Base-by-base conservation (phyloP, 768 basidiomycete species). In the Suillus spraguei region DNA sequence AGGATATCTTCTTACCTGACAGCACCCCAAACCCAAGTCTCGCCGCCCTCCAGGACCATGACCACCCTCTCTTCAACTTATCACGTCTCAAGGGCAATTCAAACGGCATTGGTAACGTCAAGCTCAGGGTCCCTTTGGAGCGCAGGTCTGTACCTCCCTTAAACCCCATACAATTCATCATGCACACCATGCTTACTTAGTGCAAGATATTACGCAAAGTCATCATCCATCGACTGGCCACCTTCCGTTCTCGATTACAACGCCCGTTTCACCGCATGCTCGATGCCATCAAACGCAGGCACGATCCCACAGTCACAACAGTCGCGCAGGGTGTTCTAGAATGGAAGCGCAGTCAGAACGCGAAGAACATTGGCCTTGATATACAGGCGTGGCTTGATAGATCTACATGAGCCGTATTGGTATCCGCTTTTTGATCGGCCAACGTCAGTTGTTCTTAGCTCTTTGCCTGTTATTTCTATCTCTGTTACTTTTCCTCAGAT, bases 231-330 rank as follows among this genome's bases (percentile, higher is more conserved):
- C 49, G 76, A 82, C 28, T 97, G 94, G 85, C 97, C 97, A 4
- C 97, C 97, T 0, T 92, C 97, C 71, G 87, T 99, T 0, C 89
- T 89, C 68, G 95, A 97, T 68, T 97, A 94, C 80, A 99, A 99
- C 76, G 85, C 87, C 32, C 83, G 87, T 9, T 98, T 99, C 80
- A 99, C 97, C 89, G 89, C 67, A 76, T 87, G 41, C 83, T 99
- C 10, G 90, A 96, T 53, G 80, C 86, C 28, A 96, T 99, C 82
- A 99, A 99, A 80, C 86, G 83, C 62, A 83, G 97, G 13, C 97
- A 99, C 76, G 97, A 99, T 71, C 97, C 97, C 0, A 99, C 97
- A 0, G 97, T 99, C 9, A 96, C 97, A 7, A 97, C 96, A 9
- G 92, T 99, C 62, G 95, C 94, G 0, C 95, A 97, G 76, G 97